A percentile compares a stretch with the other conserved stretches of the same genome.
phyloP scores from a whole-genome alignment of 805 yeast genomes.

The Nakazawaea wyomingensis region DNA sequence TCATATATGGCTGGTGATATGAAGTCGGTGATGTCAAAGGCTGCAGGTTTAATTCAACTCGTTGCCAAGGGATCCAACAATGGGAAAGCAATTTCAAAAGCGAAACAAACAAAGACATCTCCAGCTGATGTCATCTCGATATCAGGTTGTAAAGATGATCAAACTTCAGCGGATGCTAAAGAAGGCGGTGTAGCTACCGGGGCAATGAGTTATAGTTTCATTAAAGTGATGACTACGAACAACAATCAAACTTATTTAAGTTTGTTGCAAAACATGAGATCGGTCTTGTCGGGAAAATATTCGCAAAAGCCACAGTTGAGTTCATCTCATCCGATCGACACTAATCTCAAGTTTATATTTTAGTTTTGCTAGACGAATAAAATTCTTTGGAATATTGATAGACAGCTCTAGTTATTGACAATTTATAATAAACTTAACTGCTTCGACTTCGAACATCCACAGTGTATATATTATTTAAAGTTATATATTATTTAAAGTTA shows the following conservation, averaged over 20 bases:
- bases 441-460: too few relatives aligned
- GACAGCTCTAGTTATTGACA: too few relatives aligned
- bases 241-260: slow-evolving; percentile 66
- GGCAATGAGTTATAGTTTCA: slow-evolving; percentile 72
- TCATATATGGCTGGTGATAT: slow-evolving; percentile 59
- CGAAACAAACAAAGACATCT: slow-evolving; percentile 45
- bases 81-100: slow-evolving; percentile 28
- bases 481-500: not conserved
- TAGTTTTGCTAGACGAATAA: too few relatives aligned
- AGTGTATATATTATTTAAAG: too few relatives aligned
- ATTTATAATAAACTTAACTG: too few relatives aligned
- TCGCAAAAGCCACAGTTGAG: slow-evolving; percentile 82
- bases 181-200: slow-evolving; percentile 65
- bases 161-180: slow-evolving; percentile 65
- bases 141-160: slow-evolving; percentile 72
- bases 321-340: slow-evolving; percentile 76
- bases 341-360: slow-evolving; percentile 33
- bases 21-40: slow-evolving; percentile 33
- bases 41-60: slow-evolving; percentile 37
- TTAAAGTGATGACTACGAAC: slow-evolving; percentile 50
- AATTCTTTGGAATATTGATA: too few relatives aligned
- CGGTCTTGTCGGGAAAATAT: slow-evolving; percentile 55
- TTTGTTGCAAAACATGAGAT: slow-evolving; percentile 65
- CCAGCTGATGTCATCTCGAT: slow-evolving; percentile 66
- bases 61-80: slow-evolving; percentile 35